Base-by-base conservation (phyloP, 2,329 filamentous ascomycete genomes). In the Cordyceps fumosorosea region DNA sequence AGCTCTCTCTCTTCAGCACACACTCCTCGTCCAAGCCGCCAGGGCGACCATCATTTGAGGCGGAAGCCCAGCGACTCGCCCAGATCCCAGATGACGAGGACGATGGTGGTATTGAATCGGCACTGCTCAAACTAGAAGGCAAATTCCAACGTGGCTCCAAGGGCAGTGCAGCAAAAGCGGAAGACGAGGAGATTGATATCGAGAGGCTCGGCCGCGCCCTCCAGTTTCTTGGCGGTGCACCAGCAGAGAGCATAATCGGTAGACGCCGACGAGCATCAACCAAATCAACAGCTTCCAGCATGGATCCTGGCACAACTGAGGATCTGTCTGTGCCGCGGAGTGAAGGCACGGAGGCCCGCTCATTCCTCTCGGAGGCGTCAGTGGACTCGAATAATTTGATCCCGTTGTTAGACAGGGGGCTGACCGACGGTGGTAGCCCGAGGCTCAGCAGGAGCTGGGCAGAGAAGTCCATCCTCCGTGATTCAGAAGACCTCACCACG, bases 31-130 rank as follows among this genome's bases (percentile, higher is more conserved):
- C 84, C 2, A 84, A 85, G 65, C 84, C 84, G 0, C 75, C 80
- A 2, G 85, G 87, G 83, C 81, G 84, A 4, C 83, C 85, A 1
- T 97, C 93, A 0, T 97, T 98, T 67, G 91, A 98, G 73, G 88
- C 84, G 3, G 92, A 96, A 69, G 91, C 96, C 1, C 87, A 93
- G 63, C 90, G 90, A 68, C 84, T 99, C 60, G 91, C 93, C 2
- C 87, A 90, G 61, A 90, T 98, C 29, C 91, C 93, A 0, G 93
- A 97, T 70, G 91, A 96, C 44, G 72, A 78, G 18, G 83, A 87
- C 64, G 90, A 96, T 70, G 91, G 91, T 7, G 93, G 93, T 14
- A 87, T 98, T 29, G 95, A 98, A 71, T 92, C 93, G n/a, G 91
- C 95, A 0, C 74, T 99, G 56, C 76, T 93, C 68, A 99, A 98